Percentiles rank a stretch among this genome's conserved stretches.
These are phyloP conservation scores for Linnemannia schmuckeri DNA, from an alignment of 192 early-diverging fungal species.

Conservation along the genomic window DNA sequence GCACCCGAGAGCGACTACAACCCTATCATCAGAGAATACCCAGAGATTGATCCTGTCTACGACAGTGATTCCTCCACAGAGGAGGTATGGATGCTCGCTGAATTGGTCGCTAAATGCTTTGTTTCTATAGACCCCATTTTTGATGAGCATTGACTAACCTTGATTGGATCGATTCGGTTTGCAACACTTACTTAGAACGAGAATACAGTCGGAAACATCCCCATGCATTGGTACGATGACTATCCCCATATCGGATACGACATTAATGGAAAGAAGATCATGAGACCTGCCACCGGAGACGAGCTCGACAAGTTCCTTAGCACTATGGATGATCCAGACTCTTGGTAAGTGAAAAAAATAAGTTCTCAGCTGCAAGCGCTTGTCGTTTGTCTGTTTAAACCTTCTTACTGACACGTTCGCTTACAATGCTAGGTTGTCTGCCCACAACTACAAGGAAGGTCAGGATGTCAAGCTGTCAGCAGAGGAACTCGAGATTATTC, in stretches of 20 bases:
- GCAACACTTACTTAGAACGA: slow-evolving; percentile 59
- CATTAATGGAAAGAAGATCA: slow-evolving; percentile 91
- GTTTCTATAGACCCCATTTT: not conserved
- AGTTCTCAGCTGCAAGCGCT: not conserved
- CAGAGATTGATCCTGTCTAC: slow-evolving; percentile 94
- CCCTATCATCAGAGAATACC: slow-evolving; percentile 61
- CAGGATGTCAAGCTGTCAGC: slow-evolving; percentile 88
- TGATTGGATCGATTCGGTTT: not conserved
- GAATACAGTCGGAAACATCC: slow-evolving; percentile 97
- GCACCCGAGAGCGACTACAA: slow-evolving; percentile 61
- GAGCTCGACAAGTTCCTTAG: slow-evolving; percentile 95
- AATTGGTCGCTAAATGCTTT: not conserved
- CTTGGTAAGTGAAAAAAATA: slow-evolving; percentile 68
- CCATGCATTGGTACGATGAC: slow-evolving; percentile 98
- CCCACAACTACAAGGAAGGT: slow-evolving; percentile 84
- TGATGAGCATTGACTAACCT: not conserved
- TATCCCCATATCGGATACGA: slow-evolving; percentile 97
- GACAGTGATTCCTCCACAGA: slow-evolving; percentile 94
- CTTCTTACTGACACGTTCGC: not conserved
- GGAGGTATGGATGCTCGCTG: slow-evolving; percentile 67
- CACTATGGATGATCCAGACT: slow-evolving; percentile 93
- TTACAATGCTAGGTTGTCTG: slow-evolving; percentile 66
- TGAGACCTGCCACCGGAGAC: slow-evolving; percentile 89
- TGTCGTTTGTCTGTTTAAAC: not conserved
- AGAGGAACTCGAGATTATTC: slow-evolving; percentile 94